phyloP scores from a whole-genome alignment of 805 yeast species.

The Suhomyces sp. region DNA sequence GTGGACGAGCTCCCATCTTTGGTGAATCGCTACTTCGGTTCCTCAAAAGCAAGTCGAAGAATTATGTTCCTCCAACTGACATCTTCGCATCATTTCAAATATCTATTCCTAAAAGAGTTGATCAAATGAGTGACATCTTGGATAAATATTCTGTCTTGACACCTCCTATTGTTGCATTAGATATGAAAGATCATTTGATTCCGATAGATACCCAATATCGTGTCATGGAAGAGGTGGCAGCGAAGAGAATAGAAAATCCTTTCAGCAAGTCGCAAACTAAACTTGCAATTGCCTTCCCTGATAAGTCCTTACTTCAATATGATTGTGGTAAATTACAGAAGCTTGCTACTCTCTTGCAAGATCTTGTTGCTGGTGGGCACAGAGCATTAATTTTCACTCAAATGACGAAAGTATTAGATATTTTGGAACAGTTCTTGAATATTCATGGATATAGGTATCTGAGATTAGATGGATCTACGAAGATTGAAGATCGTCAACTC shows the following conservation, averaged over 20 bases:
- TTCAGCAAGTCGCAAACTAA: slow-evolving; percentile 85
- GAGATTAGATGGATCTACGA: slow-evolving; percentile 97
- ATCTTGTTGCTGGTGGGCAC: slow-evolving; percentile 83
- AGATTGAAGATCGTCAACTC: slow-evolving; percentile 93
- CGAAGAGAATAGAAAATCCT: slow-evolving; percentile 46
- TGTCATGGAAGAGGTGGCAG: slow-evolving; percentile 29
- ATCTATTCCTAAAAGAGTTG: slow-evolving; percentile 27
- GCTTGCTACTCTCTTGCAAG: slow-evolving; percentile 70
- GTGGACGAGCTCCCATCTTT: slow-evolving; percentile 63
- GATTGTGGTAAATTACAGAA: slow-evolving; percentile 97
- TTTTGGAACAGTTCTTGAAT: slow-evolving; percentile 88
- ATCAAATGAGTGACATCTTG: slow-evolving; percentile 48
- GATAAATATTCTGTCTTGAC: slow-evolving; percentile 84
- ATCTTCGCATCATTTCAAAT: slow-evolving; percentile 21
- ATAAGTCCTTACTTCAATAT: slow-evolving; percentile 83
- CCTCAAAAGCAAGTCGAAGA: slow-evolving; percentile 24
- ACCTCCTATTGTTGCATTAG: slow-evolving; percentile 78
- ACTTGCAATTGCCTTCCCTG: slow-evolving; percentile 92
- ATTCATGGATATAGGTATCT: slow-evolving; percentile 91
- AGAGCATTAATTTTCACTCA: slow-evolving; percentile 95
- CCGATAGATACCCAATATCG: slow-evolving; percentile 38
- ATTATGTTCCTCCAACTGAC: slow-evolving; percentile 12
- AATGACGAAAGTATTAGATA: slow-evolving; percentile 95
- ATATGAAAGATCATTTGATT: slow-evolving; percentile 56
- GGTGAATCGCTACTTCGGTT: slow-evolving; percentile 57